Evolutionary conservation across 1,284 basidiomycete genomes (phyloP).

Genomic region (Entoloma clypeatum): DNA sequence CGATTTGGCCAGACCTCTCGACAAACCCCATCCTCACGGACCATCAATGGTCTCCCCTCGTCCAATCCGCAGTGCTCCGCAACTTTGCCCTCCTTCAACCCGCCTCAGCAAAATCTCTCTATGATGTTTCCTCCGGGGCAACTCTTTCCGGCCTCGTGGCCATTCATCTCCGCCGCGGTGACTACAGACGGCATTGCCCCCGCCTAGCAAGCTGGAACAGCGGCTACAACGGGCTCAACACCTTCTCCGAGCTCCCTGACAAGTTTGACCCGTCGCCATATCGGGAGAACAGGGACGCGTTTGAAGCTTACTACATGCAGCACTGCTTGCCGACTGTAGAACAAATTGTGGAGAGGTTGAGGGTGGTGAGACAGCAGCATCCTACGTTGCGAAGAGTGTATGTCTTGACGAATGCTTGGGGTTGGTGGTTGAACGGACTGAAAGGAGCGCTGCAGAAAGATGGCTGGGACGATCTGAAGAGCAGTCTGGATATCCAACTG

Average conservation of each 20-base stretch:
- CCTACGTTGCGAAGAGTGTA: constrained; percentile 26
- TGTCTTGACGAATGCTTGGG: constrained; percentile 53
- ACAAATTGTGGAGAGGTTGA: constrained; percentile 47
- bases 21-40: constrained; percentile 48
- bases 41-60: constrained; percentile 60
- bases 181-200: constrained; percentile 59
- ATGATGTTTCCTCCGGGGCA: constrained; percentile 19
- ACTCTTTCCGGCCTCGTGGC: constrained; percentile 52
- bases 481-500: constrained; percentile 39
- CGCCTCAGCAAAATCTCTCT: constrained; percentile 18
- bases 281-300: constrained; percentile 21
- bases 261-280: constrained; percentile 37
- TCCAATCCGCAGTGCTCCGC: constrained; percentile 45
- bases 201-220: constrained; percentile 49
- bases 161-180: constrained; percentile 64
- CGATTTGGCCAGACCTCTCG: constrained; percentile 43
- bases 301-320: constrained; percentile 46
- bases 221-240: constrained; percentile 56
- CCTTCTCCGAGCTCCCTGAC: constrained; percentile 48
- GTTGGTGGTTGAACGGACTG: constrained; percentile 46
- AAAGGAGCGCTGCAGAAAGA: constrained; percentile 40
- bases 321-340: constrained; percentile 56
- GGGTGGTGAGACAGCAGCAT: constrained; percentile 34
- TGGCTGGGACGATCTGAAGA: constrained; percentile 49
- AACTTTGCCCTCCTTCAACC: constrained; percentile 49